Conservation (phyloP, 257 asterid species). For the Solanum ahanhuiri region DNA sequence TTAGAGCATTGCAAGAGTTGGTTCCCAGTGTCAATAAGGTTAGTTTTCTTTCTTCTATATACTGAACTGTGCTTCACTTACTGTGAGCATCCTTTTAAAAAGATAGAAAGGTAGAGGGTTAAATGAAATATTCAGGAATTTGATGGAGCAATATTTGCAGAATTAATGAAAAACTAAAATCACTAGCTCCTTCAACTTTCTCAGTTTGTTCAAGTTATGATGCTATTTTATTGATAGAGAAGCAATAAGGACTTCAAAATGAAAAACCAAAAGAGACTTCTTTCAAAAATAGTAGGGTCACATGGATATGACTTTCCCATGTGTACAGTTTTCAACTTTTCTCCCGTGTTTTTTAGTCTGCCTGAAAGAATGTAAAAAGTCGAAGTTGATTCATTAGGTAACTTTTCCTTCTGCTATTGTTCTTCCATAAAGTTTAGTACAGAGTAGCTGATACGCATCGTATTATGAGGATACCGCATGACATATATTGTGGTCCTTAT, state of each 20-base stretch:
- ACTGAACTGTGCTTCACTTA: not conserved
- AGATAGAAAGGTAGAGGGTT: not conserved
- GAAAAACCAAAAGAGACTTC: not conserved
- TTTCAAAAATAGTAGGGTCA: not conserved
- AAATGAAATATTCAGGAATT: not conserved
- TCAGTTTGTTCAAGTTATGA: not conserved
- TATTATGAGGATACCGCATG: not conserved
- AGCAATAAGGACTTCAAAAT: not conserved
- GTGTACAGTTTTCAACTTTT: not conserved
- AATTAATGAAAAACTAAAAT: not conserved
- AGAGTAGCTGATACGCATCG: not conserved
- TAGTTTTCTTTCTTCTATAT: conserved; percentile 7
- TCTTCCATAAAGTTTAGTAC: not conserved
- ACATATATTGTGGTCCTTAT: not conserved
- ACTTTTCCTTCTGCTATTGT: not conserved
- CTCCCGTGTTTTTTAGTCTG: not conserved
- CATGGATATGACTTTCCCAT: not conserved
- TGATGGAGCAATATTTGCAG: not conserved
- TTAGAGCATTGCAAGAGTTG: conserved; percentile 92
- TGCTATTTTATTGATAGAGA: not conserved
- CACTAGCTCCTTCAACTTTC: not conserved
- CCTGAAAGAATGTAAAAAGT: not conserved
- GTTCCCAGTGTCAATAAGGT: conserved; percentile 99
- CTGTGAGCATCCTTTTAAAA: not conserved
- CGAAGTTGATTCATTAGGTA: not conserved